Conservation (phyloP, 305 asterid genomes). For the Solanum aculeatissimum region DNA sequence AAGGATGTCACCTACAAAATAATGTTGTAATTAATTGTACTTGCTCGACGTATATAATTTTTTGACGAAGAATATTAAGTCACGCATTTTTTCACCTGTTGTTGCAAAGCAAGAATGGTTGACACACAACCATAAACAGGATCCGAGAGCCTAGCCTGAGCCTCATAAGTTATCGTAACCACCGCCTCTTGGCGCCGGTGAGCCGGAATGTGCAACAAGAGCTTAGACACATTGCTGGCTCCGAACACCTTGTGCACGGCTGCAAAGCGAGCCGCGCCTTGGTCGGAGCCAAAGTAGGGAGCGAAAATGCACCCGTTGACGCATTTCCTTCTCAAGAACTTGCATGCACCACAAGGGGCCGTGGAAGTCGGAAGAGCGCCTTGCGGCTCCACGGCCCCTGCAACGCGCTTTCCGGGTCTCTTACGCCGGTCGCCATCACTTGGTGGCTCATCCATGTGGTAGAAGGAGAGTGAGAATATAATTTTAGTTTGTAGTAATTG, state of each 20-base stretch:
- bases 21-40: not conserved
- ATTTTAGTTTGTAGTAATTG: not conserved
- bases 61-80: not conserved
- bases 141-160: conserved; percentile 85
- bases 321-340: conserved; percentile 89
- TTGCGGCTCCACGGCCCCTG: not conserved
- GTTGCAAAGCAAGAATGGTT: conserved; percentile 71
- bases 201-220: conserved; percentile 51
- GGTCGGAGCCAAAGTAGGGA: conserved; percentile 74
- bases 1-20: conserved; percentile 52
- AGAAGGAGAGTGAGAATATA: not conserved
- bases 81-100: conserved; percentile 34
- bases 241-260: conserved; percentile 95
- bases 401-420: conserved; percentile 14
- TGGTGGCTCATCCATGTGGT: conserved; percentile 39
- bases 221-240: conserved; percentile 84
- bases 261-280: conserved; percentile 80
- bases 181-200: conserved; percentile 70
- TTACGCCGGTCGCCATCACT: conserved; percentile 25
- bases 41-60: not conserved
- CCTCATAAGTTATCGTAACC: conserved; percentile 80
- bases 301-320: conserved; percentile 67
- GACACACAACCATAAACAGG: conserved; percentile 92
- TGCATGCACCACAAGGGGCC: conserved; percentile 88
- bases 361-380: not conserved